Base-by-base conservation (phyloP, 768 basidiomycete genomes). In the Mycena metata region DNA sequence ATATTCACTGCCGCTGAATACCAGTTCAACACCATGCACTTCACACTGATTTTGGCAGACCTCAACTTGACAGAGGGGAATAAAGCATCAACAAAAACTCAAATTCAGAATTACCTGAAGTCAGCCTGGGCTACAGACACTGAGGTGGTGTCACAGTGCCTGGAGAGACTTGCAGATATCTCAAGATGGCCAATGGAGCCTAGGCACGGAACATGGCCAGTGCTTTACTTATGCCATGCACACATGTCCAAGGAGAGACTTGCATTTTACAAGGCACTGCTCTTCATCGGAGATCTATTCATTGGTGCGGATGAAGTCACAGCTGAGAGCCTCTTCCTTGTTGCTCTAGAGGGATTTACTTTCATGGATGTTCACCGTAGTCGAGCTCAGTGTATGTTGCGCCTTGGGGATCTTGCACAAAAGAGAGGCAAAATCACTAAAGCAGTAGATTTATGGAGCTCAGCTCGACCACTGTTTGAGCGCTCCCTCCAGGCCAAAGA, bases 391-490 rank as follows among this genome's bases (percentile, higher is more conserved):
- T 62, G 60, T 15, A 43, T 42, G 51, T 2, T 62, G 17, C 50
- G 26, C 4, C 54, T 56, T 0, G 52, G 62, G 10, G 62, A 64
- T 36, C 19, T 64, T 17, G 52, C 54, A 12, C 15, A 19, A 3
- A 13, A 19, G 13, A 15, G 26, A 3, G 62, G 54, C 3, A 23
- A 64, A 11, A 5, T 24, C 0, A 0, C 13, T 0, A 15, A 24
- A 2, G 62, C 62, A 10, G 23, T 5, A 13, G 49, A 23, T 2
- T 30, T 46, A 3, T 54, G 61, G 61, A 21, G 17, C 4, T 33
- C 16, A 10, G 61, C 62, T 2, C 11, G n/a, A n/a, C 52, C 62
- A 21, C 51, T 64, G 23, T 64, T 64, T 39, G 35, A 60, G 15
- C 13, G 23, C 23, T 60, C 60, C 12, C 26, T 17, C 1, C 60